Base-by-base conservation (phyloP, 345 rosid species). In the Eucalyptus cloeziana region DNA sequence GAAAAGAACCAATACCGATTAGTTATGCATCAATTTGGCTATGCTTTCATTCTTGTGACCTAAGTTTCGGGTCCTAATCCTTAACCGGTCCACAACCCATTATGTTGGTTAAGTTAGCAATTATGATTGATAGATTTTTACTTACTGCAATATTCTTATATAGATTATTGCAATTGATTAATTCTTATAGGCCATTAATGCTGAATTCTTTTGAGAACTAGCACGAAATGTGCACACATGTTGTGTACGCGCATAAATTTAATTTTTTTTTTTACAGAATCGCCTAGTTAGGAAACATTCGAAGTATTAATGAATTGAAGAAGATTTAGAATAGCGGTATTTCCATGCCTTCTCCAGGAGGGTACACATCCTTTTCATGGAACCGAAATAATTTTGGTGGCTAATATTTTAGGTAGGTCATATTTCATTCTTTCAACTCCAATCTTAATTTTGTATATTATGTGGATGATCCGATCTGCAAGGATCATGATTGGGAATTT, bases 91-190 rank as follows among this genome's bases (percentile, higher is more conserved):
- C 56, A 52, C 24, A 17, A 52, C 56, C 24, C 56, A 52, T 52
- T 51, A 51, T 16, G 21, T 51, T 51, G 8, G 24, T 52, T 52
- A 56, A 56, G 62, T 56, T 21, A 21, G 62, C 62, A 56, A 56
- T 56, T 56, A 24, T 56, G 1, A 56, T 56, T 56, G 27, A 56
- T 9, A 9, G 12, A 56, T 22, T 56, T 9, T 56, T 22, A 21
- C 27, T 9, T 56, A 56, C 1, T 0, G 30, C 12, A 8, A 56
- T 56, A 0, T 22, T 22, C 0, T 56, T 56, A 24, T 56, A 24
- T 22, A 56, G 9, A 22, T 56, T 24, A 56, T 56, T 8, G 62
- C 30, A 56, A 56, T 56, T 22, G 12, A 22, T 5, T 56, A 56
- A 21, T 56, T 56, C 62, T 56, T 56, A 56, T 56, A 22, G 60